A percentile compares a stretch with the other conserved stretches of the same genome.
Conservation (phyloP, 495 filamentous ascomycete genomes). For the Podospora comata region DNA sequence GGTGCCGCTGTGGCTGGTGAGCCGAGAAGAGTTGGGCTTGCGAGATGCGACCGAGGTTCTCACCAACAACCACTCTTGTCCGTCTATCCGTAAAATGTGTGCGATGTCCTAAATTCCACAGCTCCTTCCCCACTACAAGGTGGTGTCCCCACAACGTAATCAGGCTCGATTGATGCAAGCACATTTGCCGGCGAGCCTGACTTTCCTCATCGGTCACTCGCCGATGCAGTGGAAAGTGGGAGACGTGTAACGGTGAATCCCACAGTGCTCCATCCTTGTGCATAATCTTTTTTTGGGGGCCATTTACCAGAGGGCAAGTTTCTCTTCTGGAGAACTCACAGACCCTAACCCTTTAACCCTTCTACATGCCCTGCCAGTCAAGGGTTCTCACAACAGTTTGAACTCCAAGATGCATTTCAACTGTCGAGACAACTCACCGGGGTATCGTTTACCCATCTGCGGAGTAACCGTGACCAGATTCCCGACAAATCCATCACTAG, state of each 20-base stretch:
- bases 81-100: neutral
- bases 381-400: too few species aligned
- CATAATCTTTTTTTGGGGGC: neutral
- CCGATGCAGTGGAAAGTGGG: neutral
- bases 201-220: constrained; percentile 4
- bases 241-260: too few species aligned
- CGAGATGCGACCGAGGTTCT: neutral
- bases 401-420: too few species aligned
- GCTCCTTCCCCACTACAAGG: neutral
- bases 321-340: neutral
- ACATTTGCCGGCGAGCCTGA: constrained; percentile 1
- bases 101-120: neutral
- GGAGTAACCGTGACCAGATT: neutral
- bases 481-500: neutral
- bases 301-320: neutral
- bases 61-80: neutral
- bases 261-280: neutral
- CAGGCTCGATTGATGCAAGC: constrained; percentile 3
- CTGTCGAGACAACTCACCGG: neutral
- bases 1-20: neutral
- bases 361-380: too few species aligned
- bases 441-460: neutral
- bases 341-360: too few species aligned
- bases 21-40: neutral
- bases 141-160: constrained; percentile 5